Conservation (phyloP, 2,329 filamentous ascomycete species). For the Penicillium digitatum region DNA sequence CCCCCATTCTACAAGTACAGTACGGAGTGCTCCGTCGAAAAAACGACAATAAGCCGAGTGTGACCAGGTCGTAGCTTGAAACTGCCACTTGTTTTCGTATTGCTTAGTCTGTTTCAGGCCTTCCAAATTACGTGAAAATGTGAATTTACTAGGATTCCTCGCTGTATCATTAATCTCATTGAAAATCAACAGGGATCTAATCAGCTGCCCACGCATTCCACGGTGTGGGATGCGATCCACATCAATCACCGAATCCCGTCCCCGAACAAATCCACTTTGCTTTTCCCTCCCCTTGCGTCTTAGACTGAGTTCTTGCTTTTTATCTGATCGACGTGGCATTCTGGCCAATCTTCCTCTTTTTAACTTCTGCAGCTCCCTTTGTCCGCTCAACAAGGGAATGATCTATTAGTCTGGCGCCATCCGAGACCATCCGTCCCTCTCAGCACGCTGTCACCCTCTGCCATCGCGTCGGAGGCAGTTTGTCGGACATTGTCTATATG, state of each 20-base stretch:
- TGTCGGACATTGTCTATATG: conserved; percentile 12
- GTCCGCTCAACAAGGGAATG: conserved; percentile 15
- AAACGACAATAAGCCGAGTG: neutral
- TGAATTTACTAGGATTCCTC: neutral
- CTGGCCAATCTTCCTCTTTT: neutral
- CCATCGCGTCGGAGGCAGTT: conserved; percentile 8
- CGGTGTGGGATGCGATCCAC: conserved; percentile 15
- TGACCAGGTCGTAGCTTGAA: conserved; percentile 4
- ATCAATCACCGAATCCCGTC: conserved; percentile 1
- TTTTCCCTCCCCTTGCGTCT: conserved; percentile 5
- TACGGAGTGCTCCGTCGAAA: neutral
- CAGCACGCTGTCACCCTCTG: conserved; percentile 15
- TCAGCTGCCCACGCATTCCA: conserved; percentile 14
- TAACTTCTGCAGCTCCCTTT: conserved; percentile 5
- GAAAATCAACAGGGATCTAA: neutral
- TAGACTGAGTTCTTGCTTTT: neutral
- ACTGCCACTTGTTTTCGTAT: neutral
- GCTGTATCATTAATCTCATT: neutral
- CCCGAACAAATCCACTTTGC: conserved; percentile 11
- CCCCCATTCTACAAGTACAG: neutral
- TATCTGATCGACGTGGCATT: conserved; percentile 14
- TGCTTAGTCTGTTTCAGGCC: conserved; percentile 8
- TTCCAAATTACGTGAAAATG: neutral
- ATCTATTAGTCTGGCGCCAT: conserved; percentile 20
- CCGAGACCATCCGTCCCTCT: conserved; percentile 20